A percentile compares a stretch with the other conserved stretches of the same genome.
These are phyloP conservation scores for Metschnikowia amazonensis DNA, from an alignment of 805 yeast genomes.

Conservation along the genomic window DNA sequence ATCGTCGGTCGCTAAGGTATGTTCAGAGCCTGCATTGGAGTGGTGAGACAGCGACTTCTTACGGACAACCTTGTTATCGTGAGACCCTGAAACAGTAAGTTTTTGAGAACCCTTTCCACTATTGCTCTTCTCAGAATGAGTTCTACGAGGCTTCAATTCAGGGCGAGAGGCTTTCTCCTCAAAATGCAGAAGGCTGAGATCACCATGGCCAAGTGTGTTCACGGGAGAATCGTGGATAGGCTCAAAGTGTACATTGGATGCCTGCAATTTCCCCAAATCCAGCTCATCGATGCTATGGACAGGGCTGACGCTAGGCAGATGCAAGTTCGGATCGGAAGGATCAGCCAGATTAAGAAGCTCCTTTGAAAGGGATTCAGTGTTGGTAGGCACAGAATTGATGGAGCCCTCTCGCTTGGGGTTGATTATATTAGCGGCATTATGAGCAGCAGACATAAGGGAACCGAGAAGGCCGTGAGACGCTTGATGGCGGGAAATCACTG, in stretches of 20 bases:
- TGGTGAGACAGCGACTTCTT: conserved; percentile 19
- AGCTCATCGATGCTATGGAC: not conserved
- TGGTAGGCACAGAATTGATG: not conserved
- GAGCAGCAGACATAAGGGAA: conserved; percentile 45
- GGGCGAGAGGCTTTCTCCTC: conserved; percentile 7
- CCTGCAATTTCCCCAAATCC: not conserved
- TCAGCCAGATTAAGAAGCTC: not conserved
- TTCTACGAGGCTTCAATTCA: conserved; percentile 15
- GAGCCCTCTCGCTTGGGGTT: conserved; percentile 10
- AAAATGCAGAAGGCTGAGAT: conserved; percentile 34
- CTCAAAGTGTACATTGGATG: conserved; percentile 42
- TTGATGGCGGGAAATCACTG: not conserved
- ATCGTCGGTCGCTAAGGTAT: conserved; percentile 12
- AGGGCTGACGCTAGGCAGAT: not conserved
- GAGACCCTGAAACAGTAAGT: conserved; percentile 16
- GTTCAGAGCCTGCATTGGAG: conserved; percentile 13
- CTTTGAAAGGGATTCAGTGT: not conserved
- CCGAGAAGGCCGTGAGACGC: conserved; percentile 37
- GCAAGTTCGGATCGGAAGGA: not conserved
- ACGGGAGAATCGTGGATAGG: conserved; percentile 46
- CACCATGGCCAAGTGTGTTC: conserved; percentile 48
- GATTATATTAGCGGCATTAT: conserved; percentile 38
- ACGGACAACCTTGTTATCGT: conserved; percentile 21
- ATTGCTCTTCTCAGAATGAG: conserved; percentile 7
- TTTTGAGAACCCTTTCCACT: conserved; percentile 14